These are phyloP conservation scores for Alternaria triticimaculans DNA, from an alignment of 2,329 filamentous ascomycete genomes.

Conservation along the genomic window DNA sequence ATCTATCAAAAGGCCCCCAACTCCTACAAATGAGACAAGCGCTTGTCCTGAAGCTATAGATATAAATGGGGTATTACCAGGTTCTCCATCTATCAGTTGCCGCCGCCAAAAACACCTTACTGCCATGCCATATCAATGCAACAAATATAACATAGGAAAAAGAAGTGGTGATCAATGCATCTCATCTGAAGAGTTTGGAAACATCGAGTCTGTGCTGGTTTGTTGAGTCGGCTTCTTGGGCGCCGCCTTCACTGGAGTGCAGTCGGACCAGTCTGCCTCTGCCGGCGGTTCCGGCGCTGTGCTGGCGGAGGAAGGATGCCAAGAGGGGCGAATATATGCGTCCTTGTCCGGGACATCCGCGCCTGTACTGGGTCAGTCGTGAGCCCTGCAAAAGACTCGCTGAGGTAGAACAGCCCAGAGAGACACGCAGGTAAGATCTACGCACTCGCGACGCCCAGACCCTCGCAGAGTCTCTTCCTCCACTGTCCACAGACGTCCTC, in stretches of 20 bases:
- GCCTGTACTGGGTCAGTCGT: background rate
- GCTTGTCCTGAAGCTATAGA: slow-evolving; percentile 9
- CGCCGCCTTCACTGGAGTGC: background rate
- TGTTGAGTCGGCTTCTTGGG: background rate
- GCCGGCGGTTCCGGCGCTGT: background rate
- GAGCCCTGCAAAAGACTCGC: background rate
- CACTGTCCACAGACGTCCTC: slow-evolving; percentile 88
- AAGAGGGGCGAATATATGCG: background rate
- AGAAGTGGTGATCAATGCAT: background rate
- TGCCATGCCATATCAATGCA: slow-evolving; percentile 14
- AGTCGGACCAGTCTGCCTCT: background rate
- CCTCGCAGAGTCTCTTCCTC: slow-evolving; percentile 72
- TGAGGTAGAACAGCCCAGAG: background rate
- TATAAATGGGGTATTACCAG: slow-evolving; percentile 25
- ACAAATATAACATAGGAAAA: slow-evolving; percentile 6
- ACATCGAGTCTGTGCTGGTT: slow-evolving; percentile 12
- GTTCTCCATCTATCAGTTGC: slow-evolving; percentile 9
- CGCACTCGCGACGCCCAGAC: slow-evolving; percentile 47
- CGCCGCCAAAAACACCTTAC: slow-evolving; percentile 3
- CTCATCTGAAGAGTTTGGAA: slow-evolving; percentile 10
- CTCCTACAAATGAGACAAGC: slow-evolving; percentile 10
- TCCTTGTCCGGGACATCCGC: background rate
- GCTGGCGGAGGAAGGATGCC: background rate
- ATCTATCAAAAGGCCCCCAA: slow-evolving; percentile 1
- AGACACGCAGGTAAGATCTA: slow-evolving; percentile 17